These are phyloP conservation scores for Epichloe brachyelytri DNA, from an alignment of 2,329 filamentous ascomycete genomes.

Conservation along the genomic window DNA sequence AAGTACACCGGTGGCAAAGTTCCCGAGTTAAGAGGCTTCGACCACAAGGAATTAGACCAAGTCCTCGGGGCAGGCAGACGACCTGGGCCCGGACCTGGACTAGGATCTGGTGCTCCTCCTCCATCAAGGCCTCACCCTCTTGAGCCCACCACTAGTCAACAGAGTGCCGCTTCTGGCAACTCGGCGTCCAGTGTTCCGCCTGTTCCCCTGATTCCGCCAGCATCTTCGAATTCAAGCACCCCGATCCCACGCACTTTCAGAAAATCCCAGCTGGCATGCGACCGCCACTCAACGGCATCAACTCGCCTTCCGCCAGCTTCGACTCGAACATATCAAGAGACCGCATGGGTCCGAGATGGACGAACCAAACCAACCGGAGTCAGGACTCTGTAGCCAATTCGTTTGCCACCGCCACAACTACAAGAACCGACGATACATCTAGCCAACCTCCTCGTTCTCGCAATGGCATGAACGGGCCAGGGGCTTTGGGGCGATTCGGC, in stretches of 20 bases:
- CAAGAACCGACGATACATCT: conserved; percentile 37
- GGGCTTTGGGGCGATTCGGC: conserved; percentile 25
- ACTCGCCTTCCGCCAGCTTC: conserved; percentile 39
- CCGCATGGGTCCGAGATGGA: conserved; percentile 30
- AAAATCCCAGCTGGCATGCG: conserved; percentile 17
- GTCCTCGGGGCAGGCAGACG: conserved; percentile 49
- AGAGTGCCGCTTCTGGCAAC: conserved; percentile 8
- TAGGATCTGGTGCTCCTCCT: conserved; percentile 9
- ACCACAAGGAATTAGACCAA: conserved; percentile 62
- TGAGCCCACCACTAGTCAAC: conserved; percentile 14
- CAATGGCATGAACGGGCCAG: conserved; percentile 32
- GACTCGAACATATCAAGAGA: conserved; percentile 31
- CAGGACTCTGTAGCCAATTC: conserved; percentile 44
- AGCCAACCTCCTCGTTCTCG: conserved; percentile 41
- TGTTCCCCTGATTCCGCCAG: conserved; percentile 6
- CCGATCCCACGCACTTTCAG: conserved; percentile 17
- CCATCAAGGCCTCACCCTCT: conserved; percentile 14
- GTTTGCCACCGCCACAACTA: conserved; percentile 15
- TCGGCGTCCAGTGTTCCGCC: conserved; percentile 7
- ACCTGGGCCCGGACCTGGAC: conserved; percentile 17
- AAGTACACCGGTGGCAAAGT: conserved; percentile 86
- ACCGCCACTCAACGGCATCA: conserved; percentile 25
- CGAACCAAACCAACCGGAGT: conserved; percentile 39
- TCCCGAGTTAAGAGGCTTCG: conserved; percentile 73
- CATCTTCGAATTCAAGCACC: conserved; percentile 9